Evolutionary conservation across 2,329 filamentous ascomycete species (phyloP).

Genomic region (Colletotrichum graminicola): DNA sequence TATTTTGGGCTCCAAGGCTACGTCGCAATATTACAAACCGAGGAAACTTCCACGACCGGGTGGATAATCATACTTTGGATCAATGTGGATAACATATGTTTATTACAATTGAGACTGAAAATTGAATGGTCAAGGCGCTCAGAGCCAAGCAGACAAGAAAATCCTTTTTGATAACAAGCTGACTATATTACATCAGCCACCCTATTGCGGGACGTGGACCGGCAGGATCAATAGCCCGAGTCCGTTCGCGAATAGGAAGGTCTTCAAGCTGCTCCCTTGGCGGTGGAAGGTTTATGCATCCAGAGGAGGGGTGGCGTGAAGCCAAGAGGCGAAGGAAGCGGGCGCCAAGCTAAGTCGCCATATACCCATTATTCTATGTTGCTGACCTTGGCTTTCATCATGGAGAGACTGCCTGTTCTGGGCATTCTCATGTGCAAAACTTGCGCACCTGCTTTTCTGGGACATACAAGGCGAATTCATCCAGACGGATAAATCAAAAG

Average conservation of each 20-base stretch:
- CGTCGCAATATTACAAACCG: background rate
- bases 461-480: too few species aligned
- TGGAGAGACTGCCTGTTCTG: too few species aligned
- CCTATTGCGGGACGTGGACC: background rate
- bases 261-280: background rate
- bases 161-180: background rate
- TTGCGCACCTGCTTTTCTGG: too few species aligned
- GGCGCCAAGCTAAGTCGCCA: conserved; percentile 1
- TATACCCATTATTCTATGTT: background rate
- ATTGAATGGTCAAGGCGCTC: background rate
- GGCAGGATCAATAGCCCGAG: background rate
- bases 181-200: background rate
- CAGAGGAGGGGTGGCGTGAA: background rate
- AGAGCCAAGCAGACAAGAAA: background rate
- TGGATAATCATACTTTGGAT: background rate
- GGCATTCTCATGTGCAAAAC: too few species aligned
- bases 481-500: too few species aligned
- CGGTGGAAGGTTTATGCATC: background rate
- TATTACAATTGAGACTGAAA: background rate
- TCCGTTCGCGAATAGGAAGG: background rate
- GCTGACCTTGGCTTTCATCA: background rate
- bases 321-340: conserved; percentile 28
- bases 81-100: too few species aligned
- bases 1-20: background rate
- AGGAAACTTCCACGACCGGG: background rate